Evolutionary conservation across 192 early-diverging fungal genomes (phyloP), one percentile per base, ranked within the genome.

Genomic region (Pilobolus umbonatus): DNA sequence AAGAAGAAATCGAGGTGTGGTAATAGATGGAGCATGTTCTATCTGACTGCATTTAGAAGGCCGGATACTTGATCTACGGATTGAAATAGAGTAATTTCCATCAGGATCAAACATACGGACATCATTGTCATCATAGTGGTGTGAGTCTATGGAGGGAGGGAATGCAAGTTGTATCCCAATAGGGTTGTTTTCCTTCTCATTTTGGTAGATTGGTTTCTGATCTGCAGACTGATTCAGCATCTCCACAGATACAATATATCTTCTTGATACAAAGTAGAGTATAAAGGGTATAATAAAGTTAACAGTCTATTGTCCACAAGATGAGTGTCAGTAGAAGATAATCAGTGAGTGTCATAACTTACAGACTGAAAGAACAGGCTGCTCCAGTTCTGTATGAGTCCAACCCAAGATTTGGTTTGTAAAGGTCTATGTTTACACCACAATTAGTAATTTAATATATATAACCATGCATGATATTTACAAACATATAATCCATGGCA

Each of bases 231-330:
- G 32, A 12, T 66, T 61, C 17, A 45, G 14, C 24, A 55, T 30
- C 57, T 48, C 61, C 48, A 75, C 44, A 10, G 43, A 61, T 29
- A 62, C 65, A 22, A 42, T 57, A 34, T 69, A 59, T 29, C 48
- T 59, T 34, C 72, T 69, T 4, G 85, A 77, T 32, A 78, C 79
- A 42, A 88, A 76, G 55, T 75, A 90, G 12, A 90, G 71, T 15
- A 84, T 64, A 57, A 87, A 84, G 2, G 87, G 85, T 2, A 85
- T 69, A 29, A 85, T 75, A 57, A 85, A 87, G 62, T 86, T 86
- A 47, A 79, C 80, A n/a, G 69, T 69, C 64, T 66, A 58, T n/a
- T n/a, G n/a, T n/a, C n/a, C n/a, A 34, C 22, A 14, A 15, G n/a
- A 52, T 32, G 31, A 51, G 24, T 25, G 53, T 28, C 12, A 48